A percentile compares a stretch with the other conserved stretches of the same genome.
phyloP scores from a whole-genome alignment of 192 early-diverging fungal species.

The Backusella mclennaniae region DNA sequence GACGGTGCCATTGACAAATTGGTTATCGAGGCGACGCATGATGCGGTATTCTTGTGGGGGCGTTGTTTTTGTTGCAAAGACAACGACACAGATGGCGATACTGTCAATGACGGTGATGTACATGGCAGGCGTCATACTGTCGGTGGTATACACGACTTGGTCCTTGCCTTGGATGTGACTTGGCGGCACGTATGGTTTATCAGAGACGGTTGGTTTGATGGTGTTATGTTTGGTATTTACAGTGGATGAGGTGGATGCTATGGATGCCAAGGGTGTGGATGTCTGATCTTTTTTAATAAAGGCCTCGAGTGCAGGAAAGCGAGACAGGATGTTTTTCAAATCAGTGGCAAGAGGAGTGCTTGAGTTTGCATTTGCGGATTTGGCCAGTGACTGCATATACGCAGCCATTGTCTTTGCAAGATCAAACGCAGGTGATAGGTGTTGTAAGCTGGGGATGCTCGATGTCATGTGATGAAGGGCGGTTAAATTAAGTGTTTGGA shows the following conservation, averaged over 20 bases:
- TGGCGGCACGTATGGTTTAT: not conserved
- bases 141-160: conserved; percentile 9
- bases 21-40: conserved; percentile 78
- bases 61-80: conserved; percentile 28
- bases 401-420: conserved; percentile 18
- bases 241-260: not conserved
- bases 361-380: conserved; percentile 11
- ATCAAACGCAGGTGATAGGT: conserved; percentile 18
- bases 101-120: conserved; percentile 52
- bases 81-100: conserved; percentile 43
- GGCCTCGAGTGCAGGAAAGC: conserved; percentile 3
- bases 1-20: conserved; percentile 83
- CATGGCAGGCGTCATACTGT: conserved; percentile 33
- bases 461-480: conserved; percentile 24
- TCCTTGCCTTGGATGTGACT: not conserved
- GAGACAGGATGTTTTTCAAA: conserved; percentile 15
- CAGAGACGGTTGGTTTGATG: not conserved
- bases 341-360: conserved; percentile 11
- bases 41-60: conserved; percentile 54
- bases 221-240: not conserved
- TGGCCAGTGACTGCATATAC: conserved; percentile 24
- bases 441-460: conserved; percentile 14
- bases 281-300: not conserved
- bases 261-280: not conserved
- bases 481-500: conserved; percentile 17